Percentiles rank a stretch among this genome's conserved stretches.
Conservation (phyloP, 2,329 filamentous ascomycete species). For the Phialocephala subalpina region DNA sequence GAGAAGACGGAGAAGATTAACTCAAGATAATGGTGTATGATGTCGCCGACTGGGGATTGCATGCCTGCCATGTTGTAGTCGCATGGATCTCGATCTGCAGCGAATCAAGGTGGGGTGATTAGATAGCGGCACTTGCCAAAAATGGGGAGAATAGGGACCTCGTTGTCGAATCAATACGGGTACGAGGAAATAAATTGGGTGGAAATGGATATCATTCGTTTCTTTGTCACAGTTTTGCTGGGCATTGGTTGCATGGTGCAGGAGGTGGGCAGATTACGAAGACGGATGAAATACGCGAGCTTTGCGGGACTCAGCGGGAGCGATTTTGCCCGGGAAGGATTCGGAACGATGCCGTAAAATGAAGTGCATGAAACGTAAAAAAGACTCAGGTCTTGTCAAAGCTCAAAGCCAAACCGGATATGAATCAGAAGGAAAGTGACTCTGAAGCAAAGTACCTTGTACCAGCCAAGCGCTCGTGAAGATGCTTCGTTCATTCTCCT, state of each 20-base stretch:
- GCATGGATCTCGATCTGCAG: neutral
- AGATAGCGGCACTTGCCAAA: neutral
- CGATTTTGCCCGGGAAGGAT: neutral
- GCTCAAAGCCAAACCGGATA: neutral
- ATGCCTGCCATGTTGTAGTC: neutral
- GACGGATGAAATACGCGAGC: neutral
- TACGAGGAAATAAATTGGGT: neutral
- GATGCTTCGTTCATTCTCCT: neutral
- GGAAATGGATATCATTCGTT: neutral
- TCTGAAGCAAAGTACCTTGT: neutral
- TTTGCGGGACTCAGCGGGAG: neutral
- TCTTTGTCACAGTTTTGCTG: slow-evolving; percentile 4
- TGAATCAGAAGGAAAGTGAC: neutral
- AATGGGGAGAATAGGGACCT: neutral
- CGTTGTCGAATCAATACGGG: neutral
- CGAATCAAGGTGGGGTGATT: neutral
- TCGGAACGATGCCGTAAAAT: neutral
- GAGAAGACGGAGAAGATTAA: slow-evolving; percentile 10
- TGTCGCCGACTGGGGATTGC: neutral
- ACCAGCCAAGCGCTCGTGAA: neutral
- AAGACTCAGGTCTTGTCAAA: neutral
- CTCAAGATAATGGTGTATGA: neutral
- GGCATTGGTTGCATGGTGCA: neutral
- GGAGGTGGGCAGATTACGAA: slow-evolving; percentile 3
- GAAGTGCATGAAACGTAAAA: neutral